Conservation (phyloP, 495 filamentous ascomycete genomes). For the Cercophora scortea region DNA sequence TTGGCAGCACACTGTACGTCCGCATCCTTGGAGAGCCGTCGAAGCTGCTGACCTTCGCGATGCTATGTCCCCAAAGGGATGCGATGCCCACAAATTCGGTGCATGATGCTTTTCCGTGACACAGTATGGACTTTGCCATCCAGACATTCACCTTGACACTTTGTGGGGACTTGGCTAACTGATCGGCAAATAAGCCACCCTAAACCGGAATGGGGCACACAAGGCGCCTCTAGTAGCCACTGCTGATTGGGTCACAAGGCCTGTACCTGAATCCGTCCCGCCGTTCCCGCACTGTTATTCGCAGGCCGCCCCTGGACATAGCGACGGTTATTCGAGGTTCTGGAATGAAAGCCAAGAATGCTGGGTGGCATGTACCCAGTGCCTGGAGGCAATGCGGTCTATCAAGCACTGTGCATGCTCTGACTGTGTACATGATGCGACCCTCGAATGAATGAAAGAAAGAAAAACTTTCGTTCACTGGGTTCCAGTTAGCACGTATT, state of each 20-base stretch:
- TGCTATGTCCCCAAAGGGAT: slow-evolving; percentile 6
- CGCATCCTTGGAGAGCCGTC: background rate
- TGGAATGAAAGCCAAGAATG: slow-evolving; percentile 1
- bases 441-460: no score
- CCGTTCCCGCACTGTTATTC: slow-evolving; percentile 4
- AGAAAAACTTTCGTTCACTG: no score
- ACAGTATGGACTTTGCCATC: no score
- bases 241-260: slow-evolving; percentile 28
- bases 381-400: background rate
- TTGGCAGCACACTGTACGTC: background rate
- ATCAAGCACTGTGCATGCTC: no score
- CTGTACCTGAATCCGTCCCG: slow-evolving; percentile 23
- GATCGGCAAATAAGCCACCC: no score
- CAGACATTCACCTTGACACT: no score
- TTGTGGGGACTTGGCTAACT: no score
- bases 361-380: background rate
- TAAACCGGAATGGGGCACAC: background rate
- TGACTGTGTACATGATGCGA: no score
- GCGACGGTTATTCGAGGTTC: slow-evolving; percentile 27
- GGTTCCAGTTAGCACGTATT: no score
- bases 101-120: no score
- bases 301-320: slow-evolving; percentile 7
- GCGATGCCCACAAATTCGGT: slow-evolving; percentile 9
- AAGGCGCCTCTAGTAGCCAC: slow-evolving; percentile 20
- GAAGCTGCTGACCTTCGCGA: background rate